phyloP scores from a whole-genome alignment of 352 stramenopile genomes.

The Phytophthora pistaciae region DNA sequence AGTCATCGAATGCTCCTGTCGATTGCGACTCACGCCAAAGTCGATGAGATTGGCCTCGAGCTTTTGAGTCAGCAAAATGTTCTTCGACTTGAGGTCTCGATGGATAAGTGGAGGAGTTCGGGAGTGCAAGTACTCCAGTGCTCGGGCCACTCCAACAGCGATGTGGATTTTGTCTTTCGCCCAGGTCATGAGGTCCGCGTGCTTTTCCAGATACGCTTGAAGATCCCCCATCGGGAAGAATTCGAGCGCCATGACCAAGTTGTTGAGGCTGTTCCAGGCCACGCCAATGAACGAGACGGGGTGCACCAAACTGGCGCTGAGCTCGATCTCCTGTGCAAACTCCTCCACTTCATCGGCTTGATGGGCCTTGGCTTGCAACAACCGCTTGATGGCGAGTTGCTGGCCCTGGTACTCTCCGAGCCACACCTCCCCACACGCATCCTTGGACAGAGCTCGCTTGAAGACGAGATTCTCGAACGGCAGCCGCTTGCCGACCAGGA shows the following conservation, averaged over 20 bases:
- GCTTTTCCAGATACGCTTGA: slow-evolving; percentile 33
- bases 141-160: slow-evolving; percentile 35
- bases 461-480: slow-evolving; percentile 1
- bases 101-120: slow-evolving; percentile 30
- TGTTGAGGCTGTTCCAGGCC: slow-evolving; percentile 26
- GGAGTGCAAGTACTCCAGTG: slow-evolving; percentile 41
- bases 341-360: not conserved
- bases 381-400: not conserved
- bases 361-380: not conserved
- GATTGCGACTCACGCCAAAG: slow-evolving; percentile 33
- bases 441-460: slow-evolving; percentile 1
- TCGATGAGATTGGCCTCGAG: slow-evolving; percentile 71
- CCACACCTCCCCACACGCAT: not conserved
- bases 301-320: not conserved
- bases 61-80: slow-evolving; percentile 67
- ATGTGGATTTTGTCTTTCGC: slow-evolving; percentile 38
- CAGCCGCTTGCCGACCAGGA: not conserved
- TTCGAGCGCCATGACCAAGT: slow-evolving; percentile 49
- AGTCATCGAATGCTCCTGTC: slow-evolving; percentile 35
- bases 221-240: slow-evolving; percentile 49
- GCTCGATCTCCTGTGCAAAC: not conserved
- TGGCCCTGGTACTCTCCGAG: not conserved
- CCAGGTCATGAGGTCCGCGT: slow-evolving; percentile 27
- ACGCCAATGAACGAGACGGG: not conserved
- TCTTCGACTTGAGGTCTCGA: slow-evolving; percentile 47